These are phyloP conservation scores for Xerocomus potaroensis DNA, from an alignment of 768 basidiomycete genomes.

Conservation along the genomic window DNA sequence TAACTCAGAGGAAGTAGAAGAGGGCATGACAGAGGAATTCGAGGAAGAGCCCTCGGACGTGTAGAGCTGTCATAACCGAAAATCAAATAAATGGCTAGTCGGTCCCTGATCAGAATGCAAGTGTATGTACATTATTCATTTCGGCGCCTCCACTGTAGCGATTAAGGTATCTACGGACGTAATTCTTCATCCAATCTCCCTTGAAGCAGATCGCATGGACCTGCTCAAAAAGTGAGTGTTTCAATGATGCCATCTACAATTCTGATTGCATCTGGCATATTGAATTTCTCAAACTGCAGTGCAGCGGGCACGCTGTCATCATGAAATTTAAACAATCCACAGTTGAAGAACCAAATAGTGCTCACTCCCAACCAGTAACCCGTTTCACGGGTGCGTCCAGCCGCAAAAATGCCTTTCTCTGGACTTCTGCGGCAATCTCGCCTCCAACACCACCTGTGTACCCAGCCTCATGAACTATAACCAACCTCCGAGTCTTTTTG, in stretches of 20 bases:
- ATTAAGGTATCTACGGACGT: neutral
- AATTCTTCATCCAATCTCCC: too few relatives aligned
- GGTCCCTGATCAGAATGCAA: too few relatives aligned
- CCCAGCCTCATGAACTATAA: constrained; percentile 91
- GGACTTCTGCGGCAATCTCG: constrained; percentile 89
- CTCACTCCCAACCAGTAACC: constrained; percentile 94
- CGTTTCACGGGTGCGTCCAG: constrained; percentile 84
- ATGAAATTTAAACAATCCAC: constrained; percentile 1
- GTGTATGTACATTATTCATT: neutral
- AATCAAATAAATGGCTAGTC: neutral
- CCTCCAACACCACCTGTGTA: constrained; percentile 84
- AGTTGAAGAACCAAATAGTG: constrained; percentile 18
- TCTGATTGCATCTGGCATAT: constrained; percentile 82
- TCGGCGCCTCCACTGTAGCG: neutral
- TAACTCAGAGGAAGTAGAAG: constrained; percentile 39
- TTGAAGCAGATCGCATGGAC: too few relatives aligned
- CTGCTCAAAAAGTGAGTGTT: constrained; percentile 62
- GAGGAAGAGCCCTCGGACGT: constrained; percentile 41
- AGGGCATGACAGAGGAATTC: constrained; percentile 48
- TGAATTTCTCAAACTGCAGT: constrained; percentile 88
- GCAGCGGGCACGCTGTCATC: constrained; percentile 67
- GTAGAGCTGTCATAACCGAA: constrained; percentile 6
- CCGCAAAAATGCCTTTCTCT: constrained; percentile 83
- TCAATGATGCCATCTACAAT: constrained; percentile 81
- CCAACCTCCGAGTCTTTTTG: constrained; percentile 74